Base-by-base conservation (phyloP, 148 eudicot species). In the Suaeda aralocaspica region DNA sequence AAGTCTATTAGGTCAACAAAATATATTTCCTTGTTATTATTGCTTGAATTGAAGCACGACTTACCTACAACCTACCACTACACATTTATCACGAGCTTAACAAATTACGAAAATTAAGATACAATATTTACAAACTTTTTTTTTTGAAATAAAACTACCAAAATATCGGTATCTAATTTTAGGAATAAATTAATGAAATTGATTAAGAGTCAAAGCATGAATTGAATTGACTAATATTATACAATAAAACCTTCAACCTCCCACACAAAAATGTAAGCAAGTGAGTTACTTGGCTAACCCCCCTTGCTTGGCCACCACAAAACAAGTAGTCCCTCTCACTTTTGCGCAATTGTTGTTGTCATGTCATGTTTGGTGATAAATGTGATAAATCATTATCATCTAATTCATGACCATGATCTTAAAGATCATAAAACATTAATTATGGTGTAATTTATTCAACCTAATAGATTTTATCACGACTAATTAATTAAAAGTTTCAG, bases 281-380 rank as follows among this genome's bases (percentile, higher is more conserved):
- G 59, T 36, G 41, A 36, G 41, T 36, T 4, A 36, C 41, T 3
- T 36, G 41, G 41, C 41, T 36, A 36, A 36, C 25, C 31, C 49
- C n/a, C 51, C 8, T 13, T 70, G 74, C 29, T 60, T 28, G 29
- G 64, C 33, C 25, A 48, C 74, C 42, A 56, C 63, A 42, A 68
- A 69, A 69, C 64, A 56, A 56, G 26, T 55, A 9, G 64, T 69
- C 64, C 13, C 25, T 36, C 48, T 69, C 72, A 42, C 39, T 55
- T 28, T 36, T 39, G 22, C n/a, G 22, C n/a, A 69, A 22, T 69
- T 69, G 72, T 57, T 36, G 41, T 4, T 36, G 41, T 36, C 41
- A 36, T 36, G 41, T 36, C 41, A 36, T 39, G 72, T 56, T 56
- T 26, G 51, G 72, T 67, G 59, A 50, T 50, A 36, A 3, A 59